Base-by-base conservation (phyloP, 768 basidiomycete species). In the Russula abietina region DNA sequence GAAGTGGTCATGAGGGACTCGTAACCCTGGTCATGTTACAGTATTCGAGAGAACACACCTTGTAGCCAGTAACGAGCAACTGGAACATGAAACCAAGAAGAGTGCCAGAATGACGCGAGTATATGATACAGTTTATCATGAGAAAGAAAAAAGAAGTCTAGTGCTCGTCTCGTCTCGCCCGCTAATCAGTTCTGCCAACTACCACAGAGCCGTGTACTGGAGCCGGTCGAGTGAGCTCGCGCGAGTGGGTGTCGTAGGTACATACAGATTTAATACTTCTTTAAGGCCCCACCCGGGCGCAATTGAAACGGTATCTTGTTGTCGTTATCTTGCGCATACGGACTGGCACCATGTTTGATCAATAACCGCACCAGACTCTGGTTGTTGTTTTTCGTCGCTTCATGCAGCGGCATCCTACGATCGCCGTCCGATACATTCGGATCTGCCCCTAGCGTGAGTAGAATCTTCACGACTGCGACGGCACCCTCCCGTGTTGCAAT, bases 381-480 rank as follows among this genome's bases (percentile, higher is more conserved):
- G 8, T 32, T 52, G 9, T 59, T 43, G n/a, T 59, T 33, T 11
- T 32, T 52, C 50, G 28, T 22, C 0, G 58, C 58, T 9, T 52
- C 7, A 22, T 59, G 58, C 39, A 59, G 30, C 57, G 57, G 49
- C 7, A 36, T 51, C 14, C 38, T 59, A 12, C 57, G 38, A 26
- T 51, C 38, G 9, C 58, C 58, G 1, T 59, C 58, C n/a, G 14
- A 16, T 3, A n/a, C 28, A 14, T 59, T 52, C 50, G 41, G 28
- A 14, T 59, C 49, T 8, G 58, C 58, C 2, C 50, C 57, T 4
- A 11, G 48, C 26, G 17, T n/a, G 36, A 59, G 48, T 4, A 59
- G n/a, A n/a, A 26, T 28, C 14, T 2, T 17, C 11, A 26, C 36
- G 48, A 51, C 36, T 1, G 50, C 57, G 19, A 59, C 24, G 17